Evolutionary conservation across 768 basidiomycete species (phyloP), one percentile per base, ranked within the genome.

Genomic region (Chalciporus sphaerocephalus): DNA sequence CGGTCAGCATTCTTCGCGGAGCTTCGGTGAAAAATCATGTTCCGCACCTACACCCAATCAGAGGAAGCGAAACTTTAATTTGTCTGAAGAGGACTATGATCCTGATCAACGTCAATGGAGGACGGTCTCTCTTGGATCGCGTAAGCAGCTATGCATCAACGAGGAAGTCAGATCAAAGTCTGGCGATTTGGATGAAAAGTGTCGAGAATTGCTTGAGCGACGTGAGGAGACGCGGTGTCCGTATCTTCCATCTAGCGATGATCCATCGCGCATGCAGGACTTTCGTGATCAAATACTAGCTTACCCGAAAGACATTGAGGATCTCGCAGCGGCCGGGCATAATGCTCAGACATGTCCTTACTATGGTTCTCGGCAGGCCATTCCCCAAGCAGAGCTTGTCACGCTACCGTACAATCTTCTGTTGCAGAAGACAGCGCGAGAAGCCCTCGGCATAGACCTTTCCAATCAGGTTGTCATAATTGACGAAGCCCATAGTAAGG

Each of bases 401-500:
- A 85, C 87, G 0, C 72, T 98, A 7, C 96, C 95, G 0, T 99
- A 99, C 62, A 95, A 94, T 63, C 81, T 97, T 16, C 72, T 98
- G 1, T 69, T 99, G 5, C 85, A 91, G 51, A 85, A 80, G 50
- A 75, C 77, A 1, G 89, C 93, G 2, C 74, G 95, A 40, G 91
- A 96, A 57, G 83, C 92, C 0, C 73, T 97, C 0, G 87, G 87
- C 2, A 93, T 99, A 47, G 79, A 90, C 58, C 69, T 96, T 36
- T 85, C 76, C 10, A 78, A 84, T 56, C 92, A 96, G 56, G 73
- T 97, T 15, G 79, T 99, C 23, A 75, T 98, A 18, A 81, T 99
- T 43, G 95, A 99, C 58, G 95, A 99, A 70, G 95, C 95, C 0
- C 95, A 99, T 65, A 97, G 92, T 93, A 56, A 46, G 89, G 70